phyloP scores from a whole-genome alignment of 306 rosid species.

The Malus sylvestris region DNA sequence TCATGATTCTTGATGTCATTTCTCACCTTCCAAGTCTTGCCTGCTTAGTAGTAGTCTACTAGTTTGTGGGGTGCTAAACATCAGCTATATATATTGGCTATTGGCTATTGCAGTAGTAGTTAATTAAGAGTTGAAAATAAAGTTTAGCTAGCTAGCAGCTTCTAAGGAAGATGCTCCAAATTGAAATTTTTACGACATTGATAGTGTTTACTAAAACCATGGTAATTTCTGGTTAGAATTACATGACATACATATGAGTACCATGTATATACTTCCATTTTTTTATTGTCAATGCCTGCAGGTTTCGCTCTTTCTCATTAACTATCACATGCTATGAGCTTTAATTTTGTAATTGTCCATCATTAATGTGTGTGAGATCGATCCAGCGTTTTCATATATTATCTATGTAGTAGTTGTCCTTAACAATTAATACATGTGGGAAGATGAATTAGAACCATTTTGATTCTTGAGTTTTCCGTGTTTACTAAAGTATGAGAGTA shows the following conservation, averaged over 20 bases:
- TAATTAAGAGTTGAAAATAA: background rate
- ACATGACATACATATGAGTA: background rate
- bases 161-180: background rate
- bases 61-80: background rate
- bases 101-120: background rate
- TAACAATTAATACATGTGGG: background rate
- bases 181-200: background rate
- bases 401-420: background rate
- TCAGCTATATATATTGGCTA: background rate
- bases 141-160: background rate
- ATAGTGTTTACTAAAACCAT: background rate
- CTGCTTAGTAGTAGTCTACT: background rate
- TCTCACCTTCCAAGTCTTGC: background rate
- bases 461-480: no score
- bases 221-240: background rate
- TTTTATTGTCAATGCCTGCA: background rate
- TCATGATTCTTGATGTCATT: background rate
- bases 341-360: background rate
- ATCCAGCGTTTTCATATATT: background rate
- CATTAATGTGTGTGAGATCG: background rate
- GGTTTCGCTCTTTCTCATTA: background rate
- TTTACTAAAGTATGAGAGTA: background rate
- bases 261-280: background rate
- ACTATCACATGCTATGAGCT: background rate
- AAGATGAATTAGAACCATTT: no score